Evolutionary conservation across 345 rosid species (phyloP).

Genomic region (Hypericum perforatum): DNA sequence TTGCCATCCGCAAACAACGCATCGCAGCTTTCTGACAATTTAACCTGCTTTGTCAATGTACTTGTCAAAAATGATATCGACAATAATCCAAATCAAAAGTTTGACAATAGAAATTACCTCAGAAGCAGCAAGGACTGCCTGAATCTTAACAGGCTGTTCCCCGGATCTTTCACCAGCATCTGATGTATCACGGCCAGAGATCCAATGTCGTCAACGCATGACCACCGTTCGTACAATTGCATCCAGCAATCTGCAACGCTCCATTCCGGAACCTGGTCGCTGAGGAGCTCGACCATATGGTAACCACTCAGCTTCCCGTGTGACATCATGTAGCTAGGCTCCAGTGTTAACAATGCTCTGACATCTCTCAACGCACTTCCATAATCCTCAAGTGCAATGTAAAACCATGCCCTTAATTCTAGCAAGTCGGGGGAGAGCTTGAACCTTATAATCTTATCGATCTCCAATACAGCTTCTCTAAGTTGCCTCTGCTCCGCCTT

Average conservation of each 20-base stretch:
- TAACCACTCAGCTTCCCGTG: constrained; percentile 45
- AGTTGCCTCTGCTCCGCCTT: constrained; percentile 48
- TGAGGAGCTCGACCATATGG: constrained; percentile 48
- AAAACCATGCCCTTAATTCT: constrained; percentile 82
- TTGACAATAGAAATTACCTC: constrained; percentile 32
- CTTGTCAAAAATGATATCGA: not conserved
- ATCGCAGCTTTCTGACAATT: constrained; percentile 89
- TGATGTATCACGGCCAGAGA: constrained; percentile 79
- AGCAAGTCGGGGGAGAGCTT: constrained; percentile 67
- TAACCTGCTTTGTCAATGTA: constrained; percentile 35
- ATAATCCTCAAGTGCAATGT: constrained; percentile 56
- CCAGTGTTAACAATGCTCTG: constrained; percentile 58
- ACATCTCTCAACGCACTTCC: constrained; percentile 64
- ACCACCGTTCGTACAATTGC: constrained; percentile 82
- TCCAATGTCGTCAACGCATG: constrained; percentile 87
- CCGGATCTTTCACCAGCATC: constrained; percentile 74
- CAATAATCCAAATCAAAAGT: constrained; percentile 3
- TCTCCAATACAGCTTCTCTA: constrained; percentile 57
- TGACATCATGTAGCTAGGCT: constrained; percentile 57
- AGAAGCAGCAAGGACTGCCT: constrained; percentile 89
- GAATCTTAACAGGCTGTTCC: constrained; percentile 62
- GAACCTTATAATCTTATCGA: constrained; percentile 53
- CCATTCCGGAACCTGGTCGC: constrained; percentile 29
- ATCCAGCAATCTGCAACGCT: constrained; percentile 83
- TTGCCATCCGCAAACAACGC: constrained; percentile 71